A percentile compares a stretch with the other conserved stretches of the same genome.
Evolutionary conservation across 1,284 basidiomycete genomes (phyloP).

Genomic region (Ceratobasidium sp.): DNA sequence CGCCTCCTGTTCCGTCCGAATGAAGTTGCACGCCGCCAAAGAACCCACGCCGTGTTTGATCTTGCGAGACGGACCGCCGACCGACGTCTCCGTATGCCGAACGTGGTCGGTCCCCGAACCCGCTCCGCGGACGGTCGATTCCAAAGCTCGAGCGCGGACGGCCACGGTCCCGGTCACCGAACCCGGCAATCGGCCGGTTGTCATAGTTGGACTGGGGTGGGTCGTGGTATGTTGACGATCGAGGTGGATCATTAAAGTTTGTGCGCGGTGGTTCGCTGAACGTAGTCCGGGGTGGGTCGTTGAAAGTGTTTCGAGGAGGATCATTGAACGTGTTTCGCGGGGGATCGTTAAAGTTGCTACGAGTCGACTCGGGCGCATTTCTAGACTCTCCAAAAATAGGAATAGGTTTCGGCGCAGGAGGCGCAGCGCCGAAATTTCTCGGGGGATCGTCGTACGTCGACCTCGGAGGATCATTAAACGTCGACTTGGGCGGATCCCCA

Average conservation of each 20-base stretch:
- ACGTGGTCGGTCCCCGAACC: constrained; percentile 21
- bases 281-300: background rate
- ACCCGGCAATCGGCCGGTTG: constrained; percentile 3
- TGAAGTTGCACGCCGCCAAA: background rate
- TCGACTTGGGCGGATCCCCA: background rate
- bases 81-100: constrained; percentile 16
- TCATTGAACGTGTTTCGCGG: background rate
- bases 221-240: background rate
- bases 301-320: background rate
- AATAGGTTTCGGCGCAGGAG: background rate
- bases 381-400: background rate
- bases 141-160: constrained; percentile 6
- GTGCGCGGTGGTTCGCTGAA: constrained; percentile 1
- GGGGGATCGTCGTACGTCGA: background rate
- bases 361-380: background rate
- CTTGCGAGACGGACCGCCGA: constrained; percentile 4
- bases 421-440: background rate
- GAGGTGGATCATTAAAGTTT: background rate
- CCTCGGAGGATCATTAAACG: constrained; percentile 3
- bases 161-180: background rate
- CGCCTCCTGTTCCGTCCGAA: constrained; percentile 10
- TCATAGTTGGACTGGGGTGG: constrained; percentile 3
- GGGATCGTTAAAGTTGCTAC: background rate
- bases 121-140: background rate
- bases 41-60: constrained; percentile 18